Evolutionary conservation across 1,139 yeast genomes (phyloP), one percentile per base, ranked within the genome.

Genomic region (Blastobotrys illinoisensis): DNA sequence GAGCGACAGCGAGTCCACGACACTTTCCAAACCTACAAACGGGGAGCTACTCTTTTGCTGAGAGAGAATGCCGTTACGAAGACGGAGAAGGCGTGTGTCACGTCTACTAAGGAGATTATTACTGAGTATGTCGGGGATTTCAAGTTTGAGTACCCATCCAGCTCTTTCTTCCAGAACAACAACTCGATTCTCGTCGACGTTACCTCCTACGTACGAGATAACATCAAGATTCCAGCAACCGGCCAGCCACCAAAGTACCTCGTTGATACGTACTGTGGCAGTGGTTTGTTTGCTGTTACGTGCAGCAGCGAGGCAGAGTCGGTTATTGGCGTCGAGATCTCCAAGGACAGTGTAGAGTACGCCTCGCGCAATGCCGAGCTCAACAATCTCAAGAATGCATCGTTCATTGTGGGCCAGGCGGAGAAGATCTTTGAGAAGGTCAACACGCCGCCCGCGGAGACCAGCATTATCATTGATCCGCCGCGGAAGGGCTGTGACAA

Each of bases 211-310:
- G 99, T 93, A 18, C 81, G 84, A 58, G 79, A 83, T 18, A 88
- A 88, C 65, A 72, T 89, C 52, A 73, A 73, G 47, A 76, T 83
- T 46, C 74, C 80, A 2, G 54, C 63, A n/a, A 64, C 64, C 56
- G 63, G 66, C 13, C 68, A 69, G 26, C 74, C 73, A 5, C 80
- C 81, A 13, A 77, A 71, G 60, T 90, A 85, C 68, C 75, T 93
- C 54, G 97, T 93, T 24, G 99, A 93, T 70, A 97, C 99, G 0
- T 93, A 93, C 73, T 93, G 99, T 76, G 99, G 99, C 2, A 88
- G 97, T 2, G 99, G 99, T 0, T 74, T 93, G 51, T 93, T 93
- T 70, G 87, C 96, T 56, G 85, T 93, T 54, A 83, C 97, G 6
- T 86, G 96, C 64, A 85, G 95, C 21, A 73, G 79, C 20, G 85